Percentiles rank a stretch among this genome's conserved stretches.
Evolutionary conservation across 1,139 yeast genomes (phyloP).

Genomic region (Suhomyces coccinellae): DNA sequence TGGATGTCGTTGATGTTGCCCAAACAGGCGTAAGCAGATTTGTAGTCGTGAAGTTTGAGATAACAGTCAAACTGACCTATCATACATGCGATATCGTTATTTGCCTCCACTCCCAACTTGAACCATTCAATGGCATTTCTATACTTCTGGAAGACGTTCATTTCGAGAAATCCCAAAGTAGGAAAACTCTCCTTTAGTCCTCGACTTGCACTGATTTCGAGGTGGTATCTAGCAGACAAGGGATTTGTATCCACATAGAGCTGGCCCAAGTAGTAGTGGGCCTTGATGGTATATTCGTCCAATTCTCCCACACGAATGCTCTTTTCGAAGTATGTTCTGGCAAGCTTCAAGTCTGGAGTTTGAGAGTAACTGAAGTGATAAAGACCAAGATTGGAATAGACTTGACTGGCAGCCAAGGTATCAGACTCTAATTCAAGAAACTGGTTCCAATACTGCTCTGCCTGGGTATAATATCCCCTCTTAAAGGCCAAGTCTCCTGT

Average conservation of each 20-base stretch:
- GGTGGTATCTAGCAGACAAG: slow-evolving; percentile 59
- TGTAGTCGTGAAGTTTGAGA: slow-evolving; percentile 27
- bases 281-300: slow-evolving; percentile 55
- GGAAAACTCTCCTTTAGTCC: slow-evolving; percentile 79
- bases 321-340: slow-evolving; percentile 60
- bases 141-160: slow-evolving; percentile 60
- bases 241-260: slow-evolving; percentile 60
- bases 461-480: slow-evolving; percentile 46
- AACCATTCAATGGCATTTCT: slow-evolving; percentile 79
- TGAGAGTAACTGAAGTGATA: slow-evolving; percentile 51
- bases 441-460: slow-evolving; percentile 58
- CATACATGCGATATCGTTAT: slow-evolving; percentile 58
- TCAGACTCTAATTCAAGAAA: slow-evolving; percentile 58
- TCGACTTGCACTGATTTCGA: slow-evolving; percentile 72
- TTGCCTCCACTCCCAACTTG: slow-evolving; percentile 68
- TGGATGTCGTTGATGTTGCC: slow-evolving; percentile 26
- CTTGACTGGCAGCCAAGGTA: slow-evolving; percentile 69
- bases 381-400: slow-evolving; percentile 67
- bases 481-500: slow-evolving; percentile 71
- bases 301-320: slow-evolving; percentile 61
- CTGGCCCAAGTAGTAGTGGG: slow-evolving; percentile 80
- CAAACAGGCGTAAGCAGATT: slow-evolving; percentile 29
- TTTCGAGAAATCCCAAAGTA: slow-evolving; percentile 73
- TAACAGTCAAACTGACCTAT: slow-evolving; percentile 73
- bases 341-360: slow-evolving; percentile 48